Base-by-base conservation (phyloP, 192 early-diverging fungal species). In the Coemansia asiatica region DNA sequence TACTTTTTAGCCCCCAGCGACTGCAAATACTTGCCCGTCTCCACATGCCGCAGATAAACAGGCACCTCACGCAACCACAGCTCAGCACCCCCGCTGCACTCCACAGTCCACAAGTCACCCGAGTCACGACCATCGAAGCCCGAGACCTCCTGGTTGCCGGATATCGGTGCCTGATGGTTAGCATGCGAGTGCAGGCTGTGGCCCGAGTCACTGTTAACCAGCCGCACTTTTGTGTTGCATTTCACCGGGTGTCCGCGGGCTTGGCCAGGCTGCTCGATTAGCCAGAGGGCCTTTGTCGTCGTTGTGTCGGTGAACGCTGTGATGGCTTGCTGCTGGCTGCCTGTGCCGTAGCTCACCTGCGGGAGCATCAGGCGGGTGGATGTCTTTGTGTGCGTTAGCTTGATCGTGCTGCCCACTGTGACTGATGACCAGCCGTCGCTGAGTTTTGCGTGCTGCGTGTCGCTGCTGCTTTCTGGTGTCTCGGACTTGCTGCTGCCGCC, bases 341-440 rank as follows among this genome's bases (percentile, higher is more conserved):
- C 79, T 2, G 70, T 76, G 63, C 79, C 79, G 65, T 82, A 82
- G 60, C 69, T 76, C 22, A 82, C 79, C 27, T 82, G 79, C 13
- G 79, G 79, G 49, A 82, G 69, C n/a, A 61, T 69, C 22, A 82
- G 68, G 5, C 75, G 50, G 19, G 74, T 55, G 8, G 48, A 56
- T 15, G 70, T 56, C 47, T 76, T 76, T 22, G 62, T 48, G 47
- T 82, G 74, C 6, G 64, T 38, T 12, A 82, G 70, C 54, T 82
- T 72, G 31, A 82, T 64, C n/a, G 74, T 76, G 58, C 74, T 76
- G 18, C 79, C 79, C 0, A 47, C 21, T 7, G 74, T 82, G 0
- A 82, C 79, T 47, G 64, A 36, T 56, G 76, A 69, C 74, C 74
- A 81, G 4, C 79, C 79, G 5, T 9, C 8, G 19, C 25, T 40